Evolutionary conservation across 129 eudicot genomes (phyloP).

Genomic region (Apium graveolens): DNA sequence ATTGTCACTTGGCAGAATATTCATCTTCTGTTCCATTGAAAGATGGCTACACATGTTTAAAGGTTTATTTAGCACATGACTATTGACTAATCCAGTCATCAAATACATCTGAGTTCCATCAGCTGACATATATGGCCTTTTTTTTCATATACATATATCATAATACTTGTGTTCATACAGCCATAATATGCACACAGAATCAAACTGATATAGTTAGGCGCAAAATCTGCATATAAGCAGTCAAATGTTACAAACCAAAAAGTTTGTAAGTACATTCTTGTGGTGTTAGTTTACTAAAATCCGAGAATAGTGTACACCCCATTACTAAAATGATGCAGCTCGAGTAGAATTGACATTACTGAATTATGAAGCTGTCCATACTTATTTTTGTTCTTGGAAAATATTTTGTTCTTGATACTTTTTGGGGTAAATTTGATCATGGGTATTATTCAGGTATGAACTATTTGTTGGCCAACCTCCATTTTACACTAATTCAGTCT

Average conservation of each 20-base stretch:
- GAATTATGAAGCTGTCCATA: background rate
- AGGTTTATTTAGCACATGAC: background rate
- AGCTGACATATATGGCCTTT: background rate
- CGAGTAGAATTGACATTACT: background rate
- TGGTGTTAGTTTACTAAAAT: background rate
- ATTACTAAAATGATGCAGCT: background rate
- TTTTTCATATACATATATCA: background rate
- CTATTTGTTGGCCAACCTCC: conserved; percentile 99
- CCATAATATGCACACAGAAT: background rate
- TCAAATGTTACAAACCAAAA: background rate
- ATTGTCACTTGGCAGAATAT: background rate
- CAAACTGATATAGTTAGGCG: background rate
- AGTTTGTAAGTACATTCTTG: background rate
- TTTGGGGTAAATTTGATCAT: background rate
- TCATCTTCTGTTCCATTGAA: background rate
- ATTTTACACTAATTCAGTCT: conserved; percentile 94
- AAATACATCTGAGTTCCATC: background rate
- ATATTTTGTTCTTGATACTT: conserved; percentile 1
- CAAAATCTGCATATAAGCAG: background rate
- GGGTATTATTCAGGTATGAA: conserved; percentile 61
- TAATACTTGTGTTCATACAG: background rate
- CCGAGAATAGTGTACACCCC: background rate
- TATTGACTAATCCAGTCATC: background rate
- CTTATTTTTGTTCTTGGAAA: background rate
- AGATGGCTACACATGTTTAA: background rate